Conservation (phyloP, 305 asterid genomes). For the Fraxinus floribunda region DNA sequence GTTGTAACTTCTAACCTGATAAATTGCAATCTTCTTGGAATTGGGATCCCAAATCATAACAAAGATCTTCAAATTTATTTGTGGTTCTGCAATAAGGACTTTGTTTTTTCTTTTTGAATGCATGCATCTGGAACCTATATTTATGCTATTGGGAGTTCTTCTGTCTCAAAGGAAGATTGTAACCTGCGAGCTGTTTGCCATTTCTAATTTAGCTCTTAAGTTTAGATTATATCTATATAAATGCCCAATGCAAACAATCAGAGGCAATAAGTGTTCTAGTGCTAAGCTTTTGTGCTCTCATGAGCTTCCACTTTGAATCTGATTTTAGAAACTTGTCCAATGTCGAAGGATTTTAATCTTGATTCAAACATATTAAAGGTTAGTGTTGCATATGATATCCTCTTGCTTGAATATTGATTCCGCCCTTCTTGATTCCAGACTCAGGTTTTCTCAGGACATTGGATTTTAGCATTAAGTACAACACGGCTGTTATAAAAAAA, state of each 20-base stretch:
- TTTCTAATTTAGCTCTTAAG: neutral
- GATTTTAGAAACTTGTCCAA: neutral
- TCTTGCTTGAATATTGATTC: conserved; percentile 19
- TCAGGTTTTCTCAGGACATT: conserved; percentile 80
- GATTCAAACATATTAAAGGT: neutral
- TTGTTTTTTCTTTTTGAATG: neutral
- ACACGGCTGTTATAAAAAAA: conserved; percentile 93
- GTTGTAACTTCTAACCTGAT: neutral
- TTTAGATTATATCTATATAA: neutral
- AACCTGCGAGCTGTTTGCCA: neutral
- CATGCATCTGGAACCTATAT: neutral
- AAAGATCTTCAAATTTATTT: neutral
- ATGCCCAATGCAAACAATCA: neutral
- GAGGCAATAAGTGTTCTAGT: neutral
- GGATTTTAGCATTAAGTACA: conserved; percentile 97
- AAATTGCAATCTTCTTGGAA: neutral
- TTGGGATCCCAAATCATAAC: neutral
- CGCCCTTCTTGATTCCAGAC: conserved; percentile 48
- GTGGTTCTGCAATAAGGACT: neutral
- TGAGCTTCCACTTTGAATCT: neutral
- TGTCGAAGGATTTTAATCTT: neutral
- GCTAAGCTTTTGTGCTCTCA: neutral
- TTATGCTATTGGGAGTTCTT: neutral
- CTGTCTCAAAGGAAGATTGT: neutral
- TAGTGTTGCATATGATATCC: neutral